Percentiles rank a stretch among this genome's conserved stretches.
Evolutionary conservation across 2,329 filamentous ascomycete genomes (phyloP).

Genomic region (Bipolaris sorokiniana): DNA sequence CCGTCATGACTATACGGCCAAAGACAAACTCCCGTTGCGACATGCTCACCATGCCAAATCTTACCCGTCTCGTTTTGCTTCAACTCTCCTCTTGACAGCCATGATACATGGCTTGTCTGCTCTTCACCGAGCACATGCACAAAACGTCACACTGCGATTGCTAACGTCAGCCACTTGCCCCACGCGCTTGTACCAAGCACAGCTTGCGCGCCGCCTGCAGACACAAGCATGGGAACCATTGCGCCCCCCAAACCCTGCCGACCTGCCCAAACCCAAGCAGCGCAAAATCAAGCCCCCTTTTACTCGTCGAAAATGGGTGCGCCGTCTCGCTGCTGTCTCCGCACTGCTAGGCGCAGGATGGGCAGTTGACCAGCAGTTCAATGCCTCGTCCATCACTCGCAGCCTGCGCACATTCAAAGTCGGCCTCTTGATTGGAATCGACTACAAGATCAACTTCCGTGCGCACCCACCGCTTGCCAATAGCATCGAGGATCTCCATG

Average conservation of each 20-base stretch:
- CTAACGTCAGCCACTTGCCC: constrained; percentile 24
- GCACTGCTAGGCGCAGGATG: constrained; percentile 68
- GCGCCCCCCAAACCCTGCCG: constrained; percentile 75
- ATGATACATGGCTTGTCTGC: constrained; percentile 50
- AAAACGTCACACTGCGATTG: constrained; percentile 30
- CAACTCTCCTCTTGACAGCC: constrained; percentile 27
- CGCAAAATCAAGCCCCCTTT: constrained; percentile 72
- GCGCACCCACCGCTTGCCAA: constrained; percentile 75
- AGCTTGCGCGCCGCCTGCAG: constrained; percentile 37
- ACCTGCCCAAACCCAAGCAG: constrained; percentile 63
- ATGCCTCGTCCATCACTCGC: constrained; percentile 78
- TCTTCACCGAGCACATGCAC: constrained; percentile 37
- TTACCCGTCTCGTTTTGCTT: constrained; percentile 18
- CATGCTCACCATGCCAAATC: constrained; percentile 36
- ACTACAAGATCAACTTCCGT: constrained; percentile 97
- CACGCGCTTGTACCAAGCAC: constrained; percentile 19
- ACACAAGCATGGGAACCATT: constrained; percentile 52
- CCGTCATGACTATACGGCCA: constrained; percentile 31
- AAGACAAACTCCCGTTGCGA: constrained; percentile 16
- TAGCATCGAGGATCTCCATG: constrained; percentile 78
- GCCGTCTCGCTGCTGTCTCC: constrained; percentile 70
- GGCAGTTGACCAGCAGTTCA: constrained; percentile 73
- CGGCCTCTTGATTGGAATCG: constrained; percentile 80
- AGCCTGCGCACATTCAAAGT: constrained; percentile 81
- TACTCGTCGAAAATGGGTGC: constrained; percentile 75